Percentiles rank a stretch among this genome's conserved stretches.
phyloP scores from a whole-genome alignment of 768 basidiomycete genomes.

The Austroboletus festivus region DNA sequence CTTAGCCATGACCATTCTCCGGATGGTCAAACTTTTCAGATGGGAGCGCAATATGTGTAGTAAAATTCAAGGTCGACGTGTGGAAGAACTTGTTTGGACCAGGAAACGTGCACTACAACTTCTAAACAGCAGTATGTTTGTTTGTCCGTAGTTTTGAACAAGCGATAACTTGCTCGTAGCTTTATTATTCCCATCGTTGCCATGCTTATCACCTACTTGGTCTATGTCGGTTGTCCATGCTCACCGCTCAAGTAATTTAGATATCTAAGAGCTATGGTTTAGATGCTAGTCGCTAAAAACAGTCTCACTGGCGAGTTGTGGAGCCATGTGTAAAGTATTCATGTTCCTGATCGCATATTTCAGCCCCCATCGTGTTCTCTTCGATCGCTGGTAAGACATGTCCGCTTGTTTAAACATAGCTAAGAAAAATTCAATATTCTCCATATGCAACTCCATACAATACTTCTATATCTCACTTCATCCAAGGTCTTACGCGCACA shows the following conservation, averaged over 20 bases:
- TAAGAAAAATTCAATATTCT: constrained; percentile 6
- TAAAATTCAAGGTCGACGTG: constrained; percentile 51
- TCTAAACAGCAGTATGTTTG: constrained; percentile 28
- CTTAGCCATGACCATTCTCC: constrained; percentile 50
- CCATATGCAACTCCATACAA: not conserved
- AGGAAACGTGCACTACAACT: constrained; percentile 51
- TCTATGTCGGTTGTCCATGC: constrained; percentile 43
- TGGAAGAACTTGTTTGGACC: constrained; percentile 55
- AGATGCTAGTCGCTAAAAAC: constrained; percentile 6
- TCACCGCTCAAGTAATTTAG: not conserved
- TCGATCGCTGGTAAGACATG: constrained; percentile 6
- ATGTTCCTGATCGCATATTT: not conserved
- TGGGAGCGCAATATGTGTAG: constrained; percentile 59
- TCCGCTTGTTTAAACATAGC: not conserved
- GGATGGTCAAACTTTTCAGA: constrained; percentile 72
- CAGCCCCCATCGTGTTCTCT: constrained; percentile 11
- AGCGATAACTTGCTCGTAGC: constrained; percentile 30
- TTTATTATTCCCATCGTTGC: constrained; percentile 57
- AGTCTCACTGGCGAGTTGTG: constrained; percentile 6
- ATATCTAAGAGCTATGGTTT: not conserved
- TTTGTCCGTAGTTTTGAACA: constrained; percentile 1
- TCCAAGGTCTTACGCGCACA: constrained; percentile 20
- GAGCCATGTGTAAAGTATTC: not conserved
- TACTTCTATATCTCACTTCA: constrained; percentile 1
- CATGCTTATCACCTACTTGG: constrained; percentile 62